A percentile compares a stretch with the other conserved stretches of the same genome.
phyloP scores from a whole-genome alignment of 495 filamentous ascomycete genomes.

The Pyrenula aspistea region DNA sequence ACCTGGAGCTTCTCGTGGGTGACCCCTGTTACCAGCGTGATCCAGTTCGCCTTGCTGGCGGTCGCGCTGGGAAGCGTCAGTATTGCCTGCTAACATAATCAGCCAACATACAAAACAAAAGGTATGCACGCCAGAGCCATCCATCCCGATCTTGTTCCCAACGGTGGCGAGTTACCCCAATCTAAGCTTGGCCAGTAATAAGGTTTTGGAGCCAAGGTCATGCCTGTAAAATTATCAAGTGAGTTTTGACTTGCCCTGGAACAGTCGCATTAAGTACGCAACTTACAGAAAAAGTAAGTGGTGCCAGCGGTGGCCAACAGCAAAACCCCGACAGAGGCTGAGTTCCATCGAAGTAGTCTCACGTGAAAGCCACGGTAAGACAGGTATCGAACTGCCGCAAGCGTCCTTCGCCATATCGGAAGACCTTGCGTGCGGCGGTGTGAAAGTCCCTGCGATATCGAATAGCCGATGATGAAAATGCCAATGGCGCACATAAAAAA shows the following conservation, averaged over 20 bases:
- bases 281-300: slow-evolving; percentile 34
- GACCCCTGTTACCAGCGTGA: slow-evolving; percentile 39
- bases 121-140: slow-evolving; percentile 40
- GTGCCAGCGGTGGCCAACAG: slow-evolving; percentile 25
- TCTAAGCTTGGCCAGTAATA: slow-evolving; percentile 43
- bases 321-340: slow-evolving; percentile 29
- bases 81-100: not conserved
- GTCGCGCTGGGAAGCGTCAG: slow-evolving; percentile 8
- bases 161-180: slow-evolving; percentile 37
- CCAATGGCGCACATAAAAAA: slow-evolving; percentile 35
- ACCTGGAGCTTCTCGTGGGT: slow-evolving; percentile 43
- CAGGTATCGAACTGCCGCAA: slow-evolving; percentile 19
- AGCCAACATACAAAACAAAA: slow-evolving; percentile 29
- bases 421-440: slow-evolving; percentile 4
- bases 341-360: slow-evolving; percentile 21
- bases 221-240: slow-evolving; percentile 14
- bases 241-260: not conserved
- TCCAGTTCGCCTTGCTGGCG: slow-evolving; percentile 26
- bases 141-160: slow-evolving; percentile 38
- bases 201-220: slow-evolving; percentile 37
- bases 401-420: slow-evolving; percentile 13
- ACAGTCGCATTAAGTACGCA: not conserved
- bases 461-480: slow-evolving; percentile 30
- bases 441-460: slow-evolving; percentile 10
- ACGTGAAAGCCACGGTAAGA: slow-evolving; percentile 30